phyloP scores from a whole-genome alignment of 192 early-diverging fungal species.

The Coemansia sp. region DNA sequence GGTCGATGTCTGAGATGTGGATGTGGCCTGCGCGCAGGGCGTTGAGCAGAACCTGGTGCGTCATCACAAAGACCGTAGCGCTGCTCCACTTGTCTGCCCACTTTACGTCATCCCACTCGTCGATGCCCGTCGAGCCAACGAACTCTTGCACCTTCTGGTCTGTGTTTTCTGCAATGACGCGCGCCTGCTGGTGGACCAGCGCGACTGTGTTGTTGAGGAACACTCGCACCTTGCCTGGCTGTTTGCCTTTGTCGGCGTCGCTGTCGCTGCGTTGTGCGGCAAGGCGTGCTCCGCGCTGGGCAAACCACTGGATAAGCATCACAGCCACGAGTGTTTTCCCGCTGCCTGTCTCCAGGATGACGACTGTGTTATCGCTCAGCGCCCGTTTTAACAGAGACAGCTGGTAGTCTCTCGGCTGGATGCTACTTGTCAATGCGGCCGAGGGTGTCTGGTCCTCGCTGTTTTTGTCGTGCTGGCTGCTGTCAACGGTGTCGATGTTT shows the following conservation, averaged over 20 bases:
- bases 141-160: conserved; percentile 62
- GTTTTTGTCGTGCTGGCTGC: not conserved
- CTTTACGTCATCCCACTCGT: conserved; percentile 59
- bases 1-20: conserved; percentile 66
- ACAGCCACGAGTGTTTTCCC: conserved; percentile 93
- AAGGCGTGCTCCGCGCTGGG: conserved; percentile 17
- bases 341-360: conserved; percentile 89
- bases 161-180: conserved; percentile 74
- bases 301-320: conserved; percentile 81
- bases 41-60: conserved; percentile 83
- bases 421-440: conserved; percentile 4
- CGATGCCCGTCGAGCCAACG: conserved; percentile 70
- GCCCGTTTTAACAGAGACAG: conserved; percentile 73
- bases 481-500: not conserved
- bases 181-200: conserved; percentile 83
- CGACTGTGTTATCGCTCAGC: conserved; percentile 74
- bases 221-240: conserved; percentile 45
- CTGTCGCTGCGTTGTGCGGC: not conserved
- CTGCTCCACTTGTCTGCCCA: conserved; percentile 66
- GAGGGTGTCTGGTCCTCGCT: not conserved
- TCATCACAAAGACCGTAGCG: conserved; percentile 82
- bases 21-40: conserved; percentile 72
- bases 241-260: too few relatives aligned
- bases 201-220: conserved; percentile 90
- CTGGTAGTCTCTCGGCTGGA: conserved; percentile 79